Base-by-base conservation (phyloP, 2,329 filamentous ascomycete genomes). In the Helicocarpus griseus region DNA sequence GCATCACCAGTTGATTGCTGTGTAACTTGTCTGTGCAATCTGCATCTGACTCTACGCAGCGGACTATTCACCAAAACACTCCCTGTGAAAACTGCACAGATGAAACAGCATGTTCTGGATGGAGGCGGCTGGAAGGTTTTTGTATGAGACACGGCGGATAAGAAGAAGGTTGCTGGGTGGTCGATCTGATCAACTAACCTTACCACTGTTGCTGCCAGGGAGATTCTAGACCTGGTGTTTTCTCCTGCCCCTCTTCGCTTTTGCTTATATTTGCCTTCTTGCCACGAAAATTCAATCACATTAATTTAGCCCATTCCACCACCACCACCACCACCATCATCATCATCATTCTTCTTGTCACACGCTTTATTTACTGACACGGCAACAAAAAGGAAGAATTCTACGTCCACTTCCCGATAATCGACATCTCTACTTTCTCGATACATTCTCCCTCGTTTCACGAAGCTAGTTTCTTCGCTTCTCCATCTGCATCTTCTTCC, bases 281-380 rank as follows among this genome's bases (percentile, higher is more conserved):
- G 47, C 47, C 35, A 41, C 47, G 47, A 49, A 28, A 41, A 39
- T 49, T 49, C 38, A 40, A 39, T 39, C 47, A 39, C 46, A 38
- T 39, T 39, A 36, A 29, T 29, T 38, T 38, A 17, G 22, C 38
- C 19, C 24, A 17, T 14, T 9, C 8, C 24, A 5, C 21, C 11
- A 43, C 11, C 26, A 43, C 21, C 26, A 43, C 1, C 11, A 21
- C 21, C 17, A 19, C 5, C 14, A 5, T 36, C 21, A 13, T 41
- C 19, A 26, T 13, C 40, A 9, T 28, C 5, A 28, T 33, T 48
- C 24, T 21, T 13, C 5, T 22, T 38, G 22, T 24, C 8, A 21
- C 21, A n/a, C 4, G 21, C 19, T 9, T 8, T 21, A 29, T 17
- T 5, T 19, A 19, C 7, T 13, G 17, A 26, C 21, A 24, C 40